Evolutionary conservation across 2,329 filamentous ascomycete genomes (phyloP).

Genomic region (Mycocentrospora acerina): DNA sequence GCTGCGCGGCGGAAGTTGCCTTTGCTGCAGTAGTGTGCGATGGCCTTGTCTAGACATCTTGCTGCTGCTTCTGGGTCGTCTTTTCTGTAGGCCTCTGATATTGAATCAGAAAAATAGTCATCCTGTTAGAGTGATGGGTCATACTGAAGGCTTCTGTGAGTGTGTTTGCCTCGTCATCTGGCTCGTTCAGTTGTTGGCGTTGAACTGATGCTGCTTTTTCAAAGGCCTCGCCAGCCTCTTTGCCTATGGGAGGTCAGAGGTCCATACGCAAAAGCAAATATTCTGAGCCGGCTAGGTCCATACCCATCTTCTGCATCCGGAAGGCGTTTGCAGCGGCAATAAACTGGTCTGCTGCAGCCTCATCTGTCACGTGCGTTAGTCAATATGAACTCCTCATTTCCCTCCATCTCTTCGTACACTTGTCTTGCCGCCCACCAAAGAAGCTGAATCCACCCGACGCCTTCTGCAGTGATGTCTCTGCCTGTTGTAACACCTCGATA

Average conservation of each 20-base stretch:
- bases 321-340: conserved; percentile 90
- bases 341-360: conserved; percentile 85
- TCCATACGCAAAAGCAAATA: background rate
- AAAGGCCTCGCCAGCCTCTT: conserved; percentile 83
- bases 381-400: background rate
- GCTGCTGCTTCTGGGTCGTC: conserved; percentile 81
- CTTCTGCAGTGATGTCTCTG: conserved; percentile 76
- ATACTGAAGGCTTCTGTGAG: conserved; percentile 81
- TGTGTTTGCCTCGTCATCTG: conserved; percentile 87
- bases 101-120: conserved; percentile 9
- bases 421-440: conserved; percentile 84
- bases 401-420: conserved; percentile 51
- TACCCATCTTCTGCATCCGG: conserved; percentile 81
- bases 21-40: conserved; percentile 82
- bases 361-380: conserved; percentile 49
- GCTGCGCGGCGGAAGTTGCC: conserved; percentile 91
- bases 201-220: conserved; percentile 83
- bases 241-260: conserved; percentile 56
- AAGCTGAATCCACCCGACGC: conserved; percentile 83
- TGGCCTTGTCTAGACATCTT: conserved; percentile 74
- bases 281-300: conserved; percentile 16
- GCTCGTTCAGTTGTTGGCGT: conserved; percentile 78
- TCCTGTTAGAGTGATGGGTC: background rate
- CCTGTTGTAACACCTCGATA: conserved; percentile 56
- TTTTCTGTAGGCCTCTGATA: conserved; percentile 75